Evolutionary conservation across 2,329 filamentous ascomycete species (phyloP).

Genomic region (Phaeosphaeria sp.): DNA sequence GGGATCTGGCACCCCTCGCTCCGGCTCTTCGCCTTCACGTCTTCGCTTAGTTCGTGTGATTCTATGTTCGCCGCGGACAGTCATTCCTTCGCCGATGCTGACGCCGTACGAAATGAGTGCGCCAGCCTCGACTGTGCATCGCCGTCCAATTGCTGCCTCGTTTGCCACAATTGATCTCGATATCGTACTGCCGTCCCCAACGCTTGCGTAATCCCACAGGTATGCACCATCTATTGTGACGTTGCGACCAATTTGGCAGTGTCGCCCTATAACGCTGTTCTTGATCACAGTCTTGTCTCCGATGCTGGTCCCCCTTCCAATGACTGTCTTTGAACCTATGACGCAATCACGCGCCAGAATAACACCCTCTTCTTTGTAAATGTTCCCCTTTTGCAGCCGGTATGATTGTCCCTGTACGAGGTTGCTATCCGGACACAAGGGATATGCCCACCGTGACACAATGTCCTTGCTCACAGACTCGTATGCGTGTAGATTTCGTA

Average conservation of each 20-base stretch:
- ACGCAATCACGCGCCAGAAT: constrained; percentile 74
- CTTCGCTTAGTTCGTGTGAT: constrained; percentile 57
- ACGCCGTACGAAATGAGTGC: constrained; percentile 82
- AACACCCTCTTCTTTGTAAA: constrained; percentile 81
- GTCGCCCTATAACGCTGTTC: constrained; percentile 81
- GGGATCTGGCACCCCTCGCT: constrained; percentile 52
- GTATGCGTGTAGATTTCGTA: constrained; percentile 86
- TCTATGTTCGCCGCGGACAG: constrained; percentile 50
- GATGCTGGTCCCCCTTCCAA: constrained; percentile 78
- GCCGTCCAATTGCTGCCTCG: constrained; percentile 72
- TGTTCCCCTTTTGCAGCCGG: constrained; percentile 69
- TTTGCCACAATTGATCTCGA: constrained; percentile 78
- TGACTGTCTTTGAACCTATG: constrained; percentile 71
- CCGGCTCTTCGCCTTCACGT: constrained; percentile 50
- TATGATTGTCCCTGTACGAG: constrained; percentile 79
- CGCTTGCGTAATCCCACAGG: constrained; percentile 83
- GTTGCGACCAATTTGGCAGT: constrained; percentile 86
- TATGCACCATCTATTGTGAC: constrained; percentile 80
- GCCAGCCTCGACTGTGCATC: constrained; percentile 72
- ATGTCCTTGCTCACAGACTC: constrained; percentile 87
- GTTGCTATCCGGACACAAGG: constrained; percentile 88
- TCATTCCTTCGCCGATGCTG: constrained; percentile 68
- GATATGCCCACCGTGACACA: constrained; percentile 85
- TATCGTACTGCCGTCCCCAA: constrained; percentile 77
- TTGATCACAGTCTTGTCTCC: constrained; percentile 73